Conservation (phyloP, 2,329 filamentous ascomycete species). For the Claviceps fusiformis region DNA sequence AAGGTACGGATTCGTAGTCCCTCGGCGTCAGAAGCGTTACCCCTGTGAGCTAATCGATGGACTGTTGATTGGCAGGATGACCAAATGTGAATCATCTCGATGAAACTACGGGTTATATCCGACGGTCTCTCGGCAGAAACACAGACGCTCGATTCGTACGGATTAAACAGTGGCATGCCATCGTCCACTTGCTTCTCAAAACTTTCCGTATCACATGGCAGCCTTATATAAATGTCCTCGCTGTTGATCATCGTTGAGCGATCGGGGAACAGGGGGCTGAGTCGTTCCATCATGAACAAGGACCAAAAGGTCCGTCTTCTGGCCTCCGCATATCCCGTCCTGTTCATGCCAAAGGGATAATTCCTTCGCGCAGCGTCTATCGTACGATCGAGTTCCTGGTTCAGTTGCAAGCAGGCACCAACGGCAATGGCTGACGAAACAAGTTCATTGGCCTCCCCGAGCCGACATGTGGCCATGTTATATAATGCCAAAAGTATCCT, state of each 20-base stretch:
- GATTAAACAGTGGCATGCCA: constrained; percentile 47
- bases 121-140: constrained; percentile 16
- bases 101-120: constrained; percentile 45
- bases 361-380: constrained; percentile 23
- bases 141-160: constrained; percentile 18
- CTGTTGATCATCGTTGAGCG: constrained; percentile 42
- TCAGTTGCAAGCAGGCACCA: constrained; percentile 46
- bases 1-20: constrained; percentile 29
- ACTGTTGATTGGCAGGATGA: constrained; percentile 47
- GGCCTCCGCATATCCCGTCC: constrained; percentile 48
- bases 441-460: constrained; percentile 48
- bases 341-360: constrained; percentile 44
- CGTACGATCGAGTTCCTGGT: constrained; percentile 43
- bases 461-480: constrained; percentile 47
- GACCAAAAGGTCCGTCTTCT: constrained; percentile 61
- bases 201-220: constrained; percentile 46
- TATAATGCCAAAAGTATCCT: constrained; percentile 54
- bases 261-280: constrained; percentile 44
- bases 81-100: constrained; percentile 52
- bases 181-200: constrained; percentile 49
- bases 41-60: constrained; percentile 25
- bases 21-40: constrained; percentile 15
- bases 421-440: constrained; percentile 47
- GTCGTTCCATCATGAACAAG: constrained; percentile 54
- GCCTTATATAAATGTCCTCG: constrained; percentile 51